phyloP scores from a whole-genome alignment of 345 rosid species.

The Populus ilicifolia region DNA sequence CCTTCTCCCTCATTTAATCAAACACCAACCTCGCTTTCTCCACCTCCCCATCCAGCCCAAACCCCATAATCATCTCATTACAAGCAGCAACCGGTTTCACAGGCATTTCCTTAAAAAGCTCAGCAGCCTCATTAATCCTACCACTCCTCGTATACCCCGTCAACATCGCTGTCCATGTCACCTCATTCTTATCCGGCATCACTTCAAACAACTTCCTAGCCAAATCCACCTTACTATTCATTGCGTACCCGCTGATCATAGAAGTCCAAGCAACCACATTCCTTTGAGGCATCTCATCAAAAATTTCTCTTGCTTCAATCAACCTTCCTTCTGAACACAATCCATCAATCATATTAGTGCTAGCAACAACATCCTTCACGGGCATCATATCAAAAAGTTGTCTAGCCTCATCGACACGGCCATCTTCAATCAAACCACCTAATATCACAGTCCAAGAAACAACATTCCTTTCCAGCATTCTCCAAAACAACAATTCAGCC shows the following conservation, averaged over 20 bases:
- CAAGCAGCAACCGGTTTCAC: conserved; percentile 48
- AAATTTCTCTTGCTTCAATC: conserved; percentile 60
- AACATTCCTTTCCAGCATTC: conserved; percentile 72
- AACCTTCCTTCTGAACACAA: conserved; percentile 58
- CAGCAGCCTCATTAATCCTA: conserved; percentile 60
- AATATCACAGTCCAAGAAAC: conserved; percentile 85
- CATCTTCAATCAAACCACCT: conserved; percentile 58
- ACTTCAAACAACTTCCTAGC: conserved; percentile 86
- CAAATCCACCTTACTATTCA: conserved; percentile 58
- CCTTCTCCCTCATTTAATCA: conserved; percentile 55
- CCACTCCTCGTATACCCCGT: conserved; percentile 65
- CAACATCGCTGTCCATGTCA: conserved; percentile 79
- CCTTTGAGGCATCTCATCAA: conserved; percentile 59
- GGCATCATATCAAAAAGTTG: conserved; percentile 65
- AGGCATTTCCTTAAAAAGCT: conserved; percentile 62
- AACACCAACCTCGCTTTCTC: conserved; percentile 49
- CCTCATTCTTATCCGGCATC: conserved; percentile 76
- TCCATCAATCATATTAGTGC: conserved; percentile 77
- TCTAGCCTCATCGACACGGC: conserved; percentile 56
- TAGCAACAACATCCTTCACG: conserved; percentile 63
- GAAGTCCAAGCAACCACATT: conserved; percentile 79
- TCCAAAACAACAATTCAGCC: conserved; percentile 63
- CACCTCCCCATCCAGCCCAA: conserved; percentile 55
- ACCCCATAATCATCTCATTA: conserved; percentile 69
- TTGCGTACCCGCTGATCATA: conserved; percentile 66